phyloP scores from a whole-genome alignment of 441 rosid species.

The Populus tomentosa region DNA sequence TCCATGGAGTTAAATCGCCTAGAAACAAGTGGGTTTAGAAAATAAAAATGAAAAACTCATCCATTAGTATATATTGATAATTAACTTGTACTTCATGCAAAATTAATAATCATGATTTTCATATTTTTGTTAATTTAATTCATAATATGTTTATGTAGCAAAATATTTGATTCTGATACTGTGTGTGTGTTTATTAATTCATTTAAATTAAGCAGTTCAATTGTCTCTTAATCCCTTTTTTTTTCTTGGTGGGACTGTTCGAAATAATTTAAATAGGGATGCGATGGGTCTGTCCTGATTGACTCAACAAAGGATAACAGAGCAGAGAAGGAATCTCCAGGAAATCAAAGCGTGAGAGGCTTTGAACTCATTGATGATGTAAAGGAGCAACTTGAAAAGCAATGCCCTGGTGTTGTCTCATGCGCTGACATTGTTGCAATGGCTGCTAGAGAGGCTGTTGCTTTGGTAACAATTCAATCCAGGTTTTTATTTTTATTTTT shows the following conservation, averaged over 20 bases:
- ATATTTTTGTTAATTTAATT: no score
- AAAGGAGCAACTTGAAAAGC: conserved; percentile 55
- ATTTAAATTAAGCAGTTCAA: neutral
- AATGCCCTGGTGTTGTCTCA: conserved; percentile 89
- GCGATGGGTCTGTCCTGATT: conserved; percentile 75
- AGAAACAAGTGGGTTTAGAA: no score
- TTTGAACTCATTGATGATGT: conserved; percentile 80
- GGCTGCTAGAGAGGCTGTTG: conserved; percentile 90
- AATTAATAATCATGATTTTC: neutral
- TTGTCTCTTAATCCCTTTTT: neutral
- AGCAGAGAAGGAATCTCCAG: conserved; percentile 95
- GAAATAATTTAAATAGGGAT: conserved; percentile 60
- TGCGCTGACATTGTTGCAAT: conserved; percentile 93
- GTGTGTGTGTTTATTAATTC: neutral
- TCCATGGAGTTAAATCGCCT: no score
- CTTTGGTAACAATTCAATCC: conserved; percentile 41
- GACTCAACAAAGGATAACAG: conserved; percentile 81
- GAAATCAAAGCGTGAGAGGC: conserved; percentile 75
- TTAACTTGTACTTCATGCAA: no score
- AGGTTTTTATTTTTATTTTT: no score
- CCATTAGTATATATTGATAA: no score
- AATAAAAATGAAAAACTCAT: no score
- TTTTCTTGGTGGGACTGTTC: conserved; percentile 47
- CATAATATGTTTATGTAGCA: neutral
- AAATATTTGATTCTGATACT: neutral